Evolutionary conservation across 441 rosid genomes (phyloP).

Genomic region (Gossypium gossypioides): DNA sequence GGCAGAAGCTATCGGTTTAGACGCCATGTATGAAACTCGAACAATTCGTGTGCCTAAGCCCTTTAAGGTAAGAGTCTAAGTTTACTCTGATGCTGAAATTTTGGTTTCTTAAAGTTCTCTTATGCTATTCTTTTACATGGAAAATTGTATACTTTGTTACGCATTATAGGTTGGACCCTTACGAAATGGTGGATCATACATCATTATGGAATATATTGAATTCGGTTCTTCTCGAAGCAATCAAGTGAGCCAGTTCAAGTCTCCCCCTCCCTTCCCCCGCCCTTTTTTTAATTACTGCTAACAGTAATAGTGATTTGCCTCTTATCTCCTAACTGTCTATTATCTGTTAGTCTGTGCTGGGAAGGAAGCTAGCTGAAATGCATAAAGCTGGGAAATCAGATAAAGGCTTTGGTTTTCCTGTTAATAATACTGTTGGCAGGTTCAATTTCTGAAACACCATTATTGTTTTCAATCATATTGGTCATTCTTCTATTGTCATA

Average conservation of each 20-base stretch:
- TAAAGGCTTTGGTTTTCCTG: slow-evolving; percentile 80
- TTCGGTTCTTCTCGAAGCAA: slow-evolving; percentile 65
- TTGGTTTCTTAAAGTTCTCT: background rate
- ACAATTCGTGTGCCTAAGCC: slow-evolving; percentile 78
- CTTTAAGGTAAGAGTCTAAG: slow-evolving; percentile 40
- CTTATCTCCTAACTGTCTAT: slow-evolving; percentile 13
- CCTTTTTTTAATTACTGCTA: background rate
- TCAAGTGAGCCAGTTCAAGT: slow-evolving; percentile 45
- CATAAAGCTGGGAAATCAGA: slow-evolving; percentile 74
- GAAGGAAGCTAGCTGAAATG: slow-evolving; percentile 88
- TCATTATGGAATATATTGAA: slow-evolving; percentile 78
- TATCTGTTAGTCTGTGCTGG: slow-evolving; percentile 50
- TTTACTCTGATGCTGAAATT: background rate
- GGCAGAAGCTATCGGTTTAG: slow-evolving; percentile 83
- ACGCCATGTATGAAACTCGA: slow-evolving; percentile 66
- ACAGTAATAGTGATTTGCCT: background rate
- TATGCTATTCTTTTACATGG: background rate
- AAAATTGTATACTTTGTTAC: background rate
- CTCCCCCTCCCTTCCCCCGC: too few relatives aligned
- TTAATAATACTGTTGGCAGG: slow-evolving; percentile 92
- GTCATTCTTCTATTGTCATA: background rate
- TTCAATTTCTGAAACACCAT: slow-evolving; percentile 15
- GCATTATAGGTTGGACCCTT: slow-evolving; percentile 56
- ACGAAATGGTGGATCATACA: slow-evolving; percentile 71
- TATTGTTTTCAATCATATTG: background rate